Evolutionary conservation across 2,329 filamentous ascomycete genomes (phyloP), one percentile per base, ranked within the genome.

Genomic region (Diaporthe batatas): DNA sequence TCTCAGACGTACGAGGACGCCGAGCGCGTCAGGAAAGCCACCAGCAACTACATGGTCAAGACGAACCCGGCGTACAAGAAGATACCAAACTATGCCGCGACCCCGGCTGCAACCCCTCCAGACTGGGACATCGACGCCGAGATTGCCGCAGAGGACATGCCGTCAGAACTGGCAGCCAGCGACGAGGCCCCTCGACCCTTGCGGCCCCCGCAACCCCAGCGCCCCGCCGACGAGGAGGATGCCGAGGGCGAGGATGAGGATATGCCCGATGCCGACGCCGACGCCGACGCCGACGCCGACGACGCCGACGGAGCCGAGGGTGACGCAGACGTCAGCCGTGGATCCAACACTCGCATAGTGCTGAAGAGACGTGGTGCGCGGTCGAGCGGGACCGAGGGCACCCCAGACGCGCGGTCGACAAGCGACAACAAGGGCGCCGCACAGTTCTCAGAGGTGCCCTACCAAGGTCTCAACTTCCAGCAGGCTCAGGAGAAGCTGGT

Each of bases 1-100:
- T 94, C 93, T 0, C 84, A 90, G 72, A 87, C 93, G 49, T 96
- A 92, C 79, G 92, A 94, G 55, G 94, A 98, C 83, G 94, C 95
- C 11, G 95, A 98, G 82, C 91, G 94, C 64, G 89, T 98, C 58
- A 89, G 95, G 59, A 98, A 97, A 83, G 92, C 94, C 3, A 87
- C 96, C 53, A 95, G 93, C 80, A 96, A 95, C 78, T 94, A 91
- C 81, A 97, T 97, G 94, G 92, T 91, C 71, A 93, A 93, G 81
- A 89, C 92, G 77, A 97, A 98, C 78, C 94, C 95, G 18, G 94
- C 93, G 21, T 97, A 97, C 81, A 89, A 90, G 75, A 84, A 89
- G 75, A 85, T 87, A 21, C 86, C 88, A 32, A 85, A 84, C 59
- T 96, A 97, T 79, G 87, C 89, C 74, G 92, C 93, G 6, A 86